Percentiles rank a stretch among this genome's conserved stretches.
Evolutionary conservation across 331 rosid genomes (phyloP).

Genomic region (Stylosanthes scabra): DNA sequence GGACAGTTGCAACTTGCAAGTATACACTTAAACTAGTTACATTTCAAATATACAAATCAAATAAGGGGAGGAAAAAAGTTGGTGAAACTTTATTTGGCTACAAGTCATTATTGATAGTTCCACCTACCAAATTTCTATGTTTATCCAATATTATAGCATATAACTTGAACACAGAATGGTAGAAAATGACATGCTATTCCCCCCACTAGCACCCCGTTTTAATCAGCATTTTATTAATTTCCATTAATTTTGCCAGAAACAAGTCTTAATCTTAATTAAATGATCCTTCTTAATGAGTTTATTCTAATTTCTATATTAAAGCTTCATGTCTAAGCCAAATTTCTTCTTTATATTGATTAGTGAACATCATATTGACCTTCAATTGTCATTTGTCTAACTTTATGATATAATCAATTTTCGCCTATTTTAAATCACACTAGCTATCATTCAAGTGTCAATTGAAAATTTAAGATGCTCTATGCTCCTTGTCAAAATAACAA

Average conservation of each 20-base stretch:
- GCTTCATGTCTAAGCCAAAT: slow-evolving; percentile 5
- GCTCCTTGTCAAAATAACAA: neutral
- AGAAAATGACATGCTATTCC: slow-evolving; percentile 37
- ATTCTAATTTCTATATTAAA: too few species aligned
- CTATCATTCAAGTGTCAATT: too few species aligned
- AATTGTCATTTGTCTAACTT: neutral
- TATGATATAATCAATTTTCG: neutral
- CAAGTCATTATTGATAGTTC: too few species aligned
- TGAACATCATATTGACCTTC: slow-evolving; percentile 2
- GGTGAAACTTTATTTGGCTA: too few species aligned
- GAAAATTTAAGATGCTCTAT: too few species aligned
- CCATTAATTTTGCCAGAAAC: neutral
- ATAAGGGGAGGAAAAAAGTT: too few species aligned
- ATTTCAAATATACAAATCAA: too few species aligned
- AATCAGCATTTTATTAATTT: slow-evolving; percentile 37
- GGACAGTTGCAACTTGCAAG: too few species aligned
- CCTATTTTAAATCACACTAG: too few species aligned
- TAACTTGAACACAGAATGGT: slow-evolving; percentile 32
- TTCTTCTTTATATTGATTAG: neutral
- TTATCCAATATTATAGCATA: slow-evolving; percentile 22
- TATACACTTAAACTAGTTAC: too few species aligned
- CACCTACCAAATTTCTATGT: too few species aligned
- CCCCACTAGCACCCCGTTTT: slow-evolving; percentile 37
- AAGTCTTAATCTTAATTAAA: neutral
- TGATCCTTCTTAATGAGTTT: slow-evolving; percentile 19